A percentile compares a stretch with the other conserved stretches of the same genome.
phyloP scores from a whole-genome alignment of 257 asterid genomes.

The Solanum lignicaule region DNA sequence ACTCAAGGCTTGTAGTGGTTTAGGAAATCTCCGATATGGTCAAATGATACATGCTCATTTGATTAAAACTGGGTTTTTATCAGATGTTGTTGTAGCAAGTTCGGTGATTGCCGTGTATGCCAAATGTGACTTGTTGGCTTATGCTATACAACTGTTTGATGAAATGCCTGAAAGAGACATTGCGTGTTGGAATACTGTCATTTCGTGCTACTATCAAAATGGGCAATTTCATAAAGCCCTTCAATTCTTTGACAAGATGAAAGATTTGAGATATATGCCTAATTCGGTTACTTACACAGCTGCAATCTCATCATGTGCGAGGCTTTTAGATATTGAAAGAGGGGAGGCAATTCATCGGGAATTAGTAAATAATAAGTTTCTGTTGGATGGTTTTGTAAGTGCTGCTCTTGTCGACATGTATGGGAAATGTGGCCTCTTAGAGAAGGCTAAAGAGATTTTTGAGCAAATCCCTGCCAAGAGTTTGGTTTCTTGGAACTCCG shows the following conservation, averaged over 20 bases:
- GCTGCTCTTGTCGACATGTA: conserved; percentile 78
- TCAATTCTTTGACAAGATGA: conserved; percentile 56
- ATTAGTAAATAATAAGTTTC: conserved; percentile 24
- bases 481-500: conserved; percentile 70
- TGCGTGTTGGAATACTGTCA: conserved; percentile 64
- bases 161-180: conserved; percentile 69
- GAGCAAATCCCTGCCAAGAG: conserved; percentile 40
- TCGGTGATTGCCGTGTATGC: conserved; percentile 49
- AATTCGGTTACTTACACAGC: conserved; percentile 60
- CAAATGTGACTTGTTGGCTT: conserved; percentile 34
- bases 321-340: conserved; percentile 45
- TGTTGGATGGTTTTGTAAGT: conserved; percentile 42
- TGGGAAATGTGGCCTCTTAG: conserved; percentile 62
- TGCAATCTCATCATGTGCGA: conserved; percentile 61
- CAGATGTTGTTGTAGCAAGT: conserved; percentile 59
- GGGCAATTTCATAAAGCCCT: conserved; percentile 61
- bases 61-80: conserved; percentile 41
- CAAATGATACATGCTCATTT: conserved; percentile 42
- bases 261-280: conserved; percentile 34
- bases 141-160: conserved; percentile 52
- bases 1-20: conserved; percentile 64
- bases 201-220: conserved; percentile 61
- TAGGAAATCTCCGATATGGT: conserved; percentile 35
- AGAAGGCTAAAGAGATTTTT: conserved; percentile 48
- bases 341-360: conserved; percentile 53